These are phyloP conservation scores for Phanerochaete sordida DNA, from an alignment of 768 basidiomycete species.

Conservation along the genomic window DNA sequence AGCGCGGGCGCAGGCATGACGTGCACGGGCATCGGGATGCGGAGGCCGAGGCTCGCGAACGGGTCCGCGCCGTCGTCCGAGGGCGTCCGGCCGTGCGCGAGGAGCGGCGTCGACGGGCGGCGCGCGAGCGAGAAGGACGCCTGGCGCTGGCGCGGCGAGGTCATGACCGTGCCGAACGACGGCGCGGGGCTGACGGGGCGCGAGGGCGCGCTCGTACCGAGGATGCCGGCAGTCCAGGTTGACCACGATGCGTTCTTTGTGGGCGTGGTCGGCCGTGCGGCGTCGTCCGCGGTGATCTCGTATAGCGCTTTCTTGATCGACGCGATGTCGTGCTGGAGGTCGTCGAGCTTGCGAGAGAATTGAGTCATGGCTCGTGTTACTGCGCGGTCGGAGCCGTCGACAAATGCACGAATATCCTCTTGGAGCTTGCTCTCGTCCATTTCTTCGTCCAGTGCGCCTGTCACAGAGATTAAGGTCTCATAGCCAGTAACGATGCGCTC, in stretches of 20 bases:
- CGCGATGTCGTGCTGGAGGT: conserved; percentile 75
- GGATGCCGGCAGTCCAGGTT: conserved; percentile 59
- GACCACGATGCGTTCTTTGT: conserved; percentile 29
- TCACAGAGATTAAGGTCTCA: conserved; percentile 60
- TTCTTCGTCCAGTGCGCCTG: conserved; percentile 40
- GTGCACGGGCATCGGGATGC: conserved; percentile 57
- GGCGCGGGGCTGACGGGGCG: conserved; percentile 43
- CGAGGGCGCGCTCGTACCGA: conserved; percentile 30
- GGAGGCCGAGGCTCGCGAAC: conserved; percentile 44
- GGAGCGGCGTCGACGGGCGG: neutral
- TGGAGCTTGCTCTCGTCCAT: conserved; percentile 38
- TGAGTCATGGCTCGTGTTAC: conserved; percentile 43
- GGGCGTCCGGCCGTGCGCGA: conserved; percentile 1
- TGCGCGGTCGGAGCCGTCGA: conserved; percentile 47
- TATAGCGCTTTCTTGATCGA: conserved; percentile 59
- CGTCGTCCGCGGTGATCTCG: conserved; percentile 29
- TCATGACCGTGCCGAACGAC: conserved; percentile 75
- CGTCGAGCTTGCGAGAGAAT: conserved; percentile 61
- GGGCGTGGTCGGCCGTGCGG: conserved; percentile 6
- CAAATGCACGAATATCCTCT: conserved; percentile 50
- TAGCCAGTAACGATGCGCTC: conserved; percentile 62
- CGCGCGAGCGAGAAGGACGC: conserved; percentile 34
- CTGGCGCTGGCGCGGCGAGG: conserved; percentile 55
- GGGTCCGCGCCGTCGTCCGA: conserved; percentile 29
- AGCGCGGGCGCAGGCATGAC: conserved; percentile 10